Conservation (phyloP, 2,329 filamentous ascomycete genomes). For the Albifimbria verrucaria region DNA sequence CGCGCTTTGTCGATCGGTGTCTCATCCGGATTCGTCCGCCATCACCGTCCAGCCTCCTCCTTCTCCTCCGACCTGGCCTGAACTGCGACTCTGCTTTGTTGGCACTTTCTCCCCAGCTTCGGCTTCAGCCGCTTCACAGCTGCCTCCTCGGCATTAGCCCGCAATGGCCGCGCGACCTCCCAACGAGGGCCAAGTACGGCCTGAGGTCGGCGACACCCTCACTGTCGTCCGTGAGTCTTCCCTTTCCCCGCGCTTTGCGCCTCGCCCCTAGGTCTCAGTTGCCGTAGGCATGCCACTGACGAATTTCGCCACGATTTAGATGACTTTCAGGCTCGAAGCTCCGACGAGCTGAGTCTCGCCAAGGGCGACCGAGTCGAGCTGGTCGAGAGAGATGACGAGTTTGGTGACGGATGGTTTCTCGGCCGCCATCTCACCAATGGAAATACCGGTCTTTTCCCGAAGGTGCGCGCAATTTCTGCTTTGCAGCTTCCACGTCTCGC, state of each 20-base stretch:
- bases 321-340: constrained; percentile 86
- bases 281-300: not conserved
- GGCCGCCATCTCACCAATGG: constrained; percentile 70
- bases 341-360: constrained; percentile 84
- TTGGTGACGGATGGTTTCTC: constrained; percentile 83
- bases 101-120: constrained; percentile 16
- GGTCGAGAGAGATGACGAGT: constrained; percentile 82
- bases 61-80: constrained; percentile 1
- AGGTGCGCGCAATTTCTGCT: constrained; percentile 48
- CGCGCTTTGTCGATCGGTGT: constrained; percentile 1
- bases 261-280: constrained; percentile 4
- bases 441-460: constrained; percentile 80
- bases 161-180: constrained; percentile 42
- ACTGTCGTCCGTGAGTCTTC: constrained; percentile 66
- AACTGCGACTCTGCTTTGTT: constrained; percentile 13
- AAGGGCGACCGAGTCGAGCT: constrained; percentile 84
- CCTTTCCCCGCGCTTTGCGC: constrained; percentile 4
- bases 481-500: constrained; percentile 8
- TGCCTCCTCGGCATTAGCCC: constrained; percentile 14
- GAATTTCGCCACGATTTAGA: constrained; percentile 50
- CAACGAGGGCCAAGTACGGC: constrained; percentile 38
- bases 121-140: constrained; percentile 9
- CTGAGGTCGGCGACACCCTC: constrained; percentile 64
- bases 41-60: not conserved
- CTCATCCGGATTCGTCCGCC: not conserved